Conservation (phyloP, 768 basidiomycete genomes). For the Tricholoma sp. region DNA sequence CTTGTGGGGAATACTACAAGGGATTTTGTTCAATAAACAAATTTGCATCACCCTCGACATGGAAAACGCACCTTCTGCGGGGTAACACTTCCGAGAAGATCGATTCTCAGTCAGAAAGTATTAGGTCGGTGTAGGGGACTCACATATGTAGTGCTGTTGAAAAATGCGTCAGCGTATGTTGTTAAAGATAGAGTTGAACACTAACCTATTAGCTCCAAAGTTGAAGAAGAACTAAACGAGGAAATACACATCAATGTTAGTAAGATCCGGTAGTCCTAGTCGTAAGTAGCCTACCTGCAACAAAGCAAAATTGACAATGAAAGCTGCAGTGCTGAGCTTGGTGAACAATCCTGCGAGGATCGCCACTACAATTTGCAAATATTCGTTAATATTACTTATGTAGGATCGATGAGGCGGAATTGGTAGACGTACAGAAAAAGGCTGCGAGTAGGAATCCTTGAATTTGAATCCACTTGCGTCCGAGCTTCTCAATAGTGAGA, state of each 20-base stretch:
- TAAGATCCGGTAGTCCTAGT: neutral
- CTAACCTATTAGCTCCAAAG: conserved; percentile 69
- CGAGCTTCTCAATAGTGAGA: conserved; percentile 65
- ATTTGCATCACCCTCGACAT: neutral
- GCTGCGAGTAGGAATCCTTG: conserved; percentile 70
- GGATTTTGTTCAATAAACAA: neutral
- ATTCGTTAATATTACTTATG: neutral
- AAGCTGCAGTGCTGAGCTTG: conserved; percentile 47
- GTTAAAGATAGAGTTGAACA: conserved; percentile 3
- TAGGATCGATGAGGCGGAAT: neutral
- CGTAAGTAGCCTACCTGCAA: conserved; percentile 38
- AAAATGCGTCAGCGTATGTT: neutral
- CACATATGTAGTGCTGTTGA: conserved; percentile 47
- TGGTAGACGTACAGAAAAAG: conserved; percentile 48
- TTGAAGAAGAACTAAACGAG: conserved; percentile 67
- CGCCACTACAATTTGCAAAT: conserved; percentile 37
- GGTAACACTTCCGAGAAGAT: conserved; percentile 44
- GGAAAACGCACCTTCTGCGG: conserved; percentile 43
- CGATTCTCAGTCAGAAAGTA: neutral
- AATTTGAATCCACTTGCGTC: conserved; percentile 71
- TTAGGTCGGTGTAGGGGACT: conserved; percentile 5
- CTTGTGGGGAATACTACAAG: conserved; percentile 67
- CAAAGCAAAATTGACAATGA: conserved; percentile 70
- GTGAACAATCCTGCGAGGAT: conserved; percentile 67
- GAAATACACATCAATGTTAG: neutral